Evolutionary conservation across 306 rosid genomes (phyloP).

Genomic region (Casuarina equisetifolia): DNA sequence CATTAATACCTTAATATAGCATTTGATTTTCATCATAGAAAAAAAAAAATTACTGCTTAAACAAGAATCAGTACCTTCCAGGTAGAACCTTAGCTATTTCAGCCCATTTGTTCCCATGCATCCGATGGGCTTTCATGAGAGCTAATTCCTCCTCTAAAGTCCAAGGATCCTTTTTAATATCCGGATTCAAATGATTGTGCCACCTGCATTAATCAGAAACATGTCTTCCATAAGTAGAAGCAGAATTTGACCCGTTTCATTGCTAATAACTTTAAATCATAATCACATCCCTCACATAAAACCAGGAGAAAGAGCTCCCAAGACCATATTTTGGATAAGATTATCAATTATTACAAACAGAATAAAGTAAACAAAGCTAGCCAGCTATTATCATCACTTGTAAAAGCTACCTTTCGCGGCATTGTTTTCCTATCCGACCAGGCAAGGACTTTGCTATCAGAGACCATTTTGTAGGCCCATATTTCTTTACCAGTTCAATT

Average conservation of each 20-base stretch:
- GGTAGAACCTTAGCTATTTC: slow-evolving; percentile 90
- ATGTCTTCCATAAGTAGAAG: slow-evolving; percentile 6
- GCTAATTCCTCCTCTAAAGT: slow-evolving; percentile 82
- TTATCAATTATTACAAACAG: slow-evolving; percentile 10
- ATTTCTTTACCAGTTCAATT: slow-evolving; percentile 66
- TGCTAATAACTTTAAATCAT: slow-evolving; percentile 7
- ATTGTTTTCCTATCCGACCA: slow-evolving; percentile 98
- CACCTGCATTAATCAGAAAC: slow-evolving; percentile 58
- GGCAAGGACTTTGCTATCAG: slow-evolving; percentile 92
- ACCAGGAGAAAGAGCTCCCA: slow-evolving; percentile 8
- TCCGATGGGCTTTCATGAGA: slow-evolving; percentile 82
- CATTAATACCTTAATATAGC: slow-evolving; percentile 19
- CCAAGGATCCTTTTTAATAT: slow-evolving; percentile 94
- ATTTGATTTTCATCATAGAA: slow-evolving; percentile 16
- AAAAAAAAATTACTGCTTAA: slow-evolving; percentile 19
- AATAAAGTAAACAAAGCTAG: not conserved
- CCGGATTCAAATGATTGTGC: slow-evolving; percentile 99
- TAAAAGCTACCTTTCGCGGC: slow-evolving; percentile 81
- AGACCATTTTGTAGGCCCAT: slow-evolving; percentile 98
- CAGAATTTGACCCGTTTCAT: slow-evolving; percentile 9
- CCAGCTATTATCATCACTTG: not conserved
- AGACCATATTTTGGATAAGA: slow-evolving; percentile 6
- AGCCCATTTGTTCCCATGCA: slow-evolving; percentile 96
- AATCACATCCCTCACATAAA: slow-evolving; percentile 11
- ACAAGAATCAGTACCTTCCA: slow-evolving; percentile 72